Percentiles rank a stretch among this genome's conserved stretches.
These are phyloP conservation scores for Gardenia jasminoides DNA, from an alignment of 257 asterid species.

Conservation along the genomic window DNA sequence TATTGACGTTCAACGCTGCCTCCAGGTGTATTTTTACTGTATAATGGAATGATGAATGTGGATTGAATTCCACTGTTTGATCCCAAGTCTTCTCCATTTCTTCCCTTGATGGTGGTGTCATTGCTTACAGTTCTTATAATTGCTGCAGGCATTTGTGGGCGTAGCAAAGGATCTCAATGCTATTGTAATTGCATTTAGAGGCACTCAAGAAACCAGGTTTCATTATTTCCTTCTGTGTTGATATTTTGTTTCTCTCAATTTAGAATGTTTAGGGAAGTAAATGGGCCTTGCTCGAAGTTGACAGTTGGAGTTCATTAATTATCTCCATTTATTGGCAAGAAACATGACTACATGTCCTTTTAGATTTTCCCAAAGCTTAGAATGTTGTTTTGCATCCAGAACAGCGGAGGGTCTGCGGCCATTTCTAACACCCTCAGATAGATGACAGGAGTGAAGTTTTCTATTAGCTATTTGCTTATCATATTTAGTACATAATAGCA, in stretches of 20 bases:
- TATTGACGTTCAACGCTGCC: constrained; percentile 81
- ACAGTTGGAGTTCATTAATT: not conserved
- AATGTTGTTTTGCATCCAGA: not conserved
- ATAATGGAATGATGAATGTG: not conserved
- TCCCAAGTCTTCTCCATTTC: constrained; percentile 7
- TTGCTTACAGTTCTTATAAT: constrained; percentile 11
- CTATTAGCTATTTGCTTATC: not conserved
- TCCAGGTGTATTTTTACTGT: constrained; percentile 55
- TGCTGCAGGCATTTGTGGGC: constrained; percentile 86
- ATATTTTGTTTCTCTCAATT: constrained; percentile 7
- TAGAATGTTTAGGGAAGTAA: not conserved
- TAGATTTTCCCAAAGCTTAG: not conserved
- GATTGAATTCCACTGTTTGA: not conserved
- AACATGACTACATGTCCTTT: not conserved
- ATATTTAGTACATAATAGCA: not conserved
- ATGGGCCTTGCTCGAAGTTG: not conserved
- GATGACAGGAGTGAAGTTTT: not conserved
- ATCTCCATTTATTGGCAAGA: not conserved
- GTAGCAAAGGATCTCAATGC: constrained; percentile 78
- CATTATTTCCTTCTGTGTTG: not conserved
- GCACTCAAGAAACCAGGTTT: constrained; percentile 90
- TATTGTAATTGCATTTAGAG: constrained; percentile 85
- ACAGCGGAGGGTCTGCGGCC: not conserved
- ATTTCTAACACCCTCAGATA: not conserved
- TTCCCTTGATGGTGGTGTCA: not conserved